phyloP scores from a whole-genome alignment of 768 basidiomycete genomes.

The Crepidotus variabilis region DNA sequence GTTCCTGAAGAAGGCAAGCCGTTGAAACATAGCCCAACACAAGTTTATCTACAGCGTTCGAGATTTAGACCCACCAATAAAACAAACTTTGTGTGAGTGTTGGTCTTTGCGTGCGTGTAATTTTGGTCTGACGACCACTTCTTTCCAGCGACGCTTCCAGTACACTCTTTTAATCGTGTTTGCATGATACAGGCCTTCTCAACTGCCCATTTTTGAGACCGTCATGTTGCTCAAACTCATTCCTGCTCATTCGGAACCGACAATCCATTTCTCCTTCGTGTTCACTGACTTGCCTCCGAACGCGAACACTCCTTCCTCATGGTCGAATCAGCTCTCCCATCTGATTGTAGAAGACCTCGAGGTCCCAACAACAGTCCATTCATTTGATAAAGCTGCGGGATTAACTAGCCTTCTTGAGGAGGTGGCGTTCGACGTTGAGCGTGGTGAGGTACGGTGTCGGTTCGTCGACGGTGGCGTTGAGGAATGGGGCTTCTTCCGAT shows the following conservation, averaged over 20 bases:
- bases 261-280: conserved; percentile 55
- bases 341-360: conserved; percentile 51
- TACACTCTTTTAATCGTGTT: not conserved
- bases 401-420: conserved; percentile 51
- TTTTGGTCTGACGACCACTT: not conserved
- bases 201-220: not conserved
- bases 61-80: not conserved
- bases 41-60: not conserved
- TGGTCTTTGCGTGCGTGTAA: not conserved
- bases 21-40: not conserved
- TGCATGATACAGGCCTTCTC: not conserved
- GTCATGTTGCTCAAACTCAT: conserved; percentile 58
- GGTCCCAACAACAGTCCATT: conserved; percentile 47
- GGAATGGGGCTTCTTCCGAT: conserved; percentile 35
- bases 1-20: not conserved
- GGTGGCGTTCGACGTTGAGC: conserved; percentile 58
- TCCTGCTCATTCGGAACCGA: conserved; percentile 38
- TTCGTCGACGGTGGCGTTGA: conserved; percentile 56
- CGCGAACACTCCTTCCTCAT: conserved; percentile 46
- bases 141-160: not conserved
- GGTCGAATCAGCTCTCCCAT: conserved; percentile 51
- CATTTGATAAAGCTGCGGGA: conserved; percentile 58
- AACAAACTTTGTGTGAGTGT: not conserved
- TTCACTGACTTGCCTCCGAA: conserved; percentile 48
- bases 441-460: conserved; percentile 40